Conservation (phyloP, 2,329 filamentous ascomycete species). For the Calonectria hongkongensis region DNA sequence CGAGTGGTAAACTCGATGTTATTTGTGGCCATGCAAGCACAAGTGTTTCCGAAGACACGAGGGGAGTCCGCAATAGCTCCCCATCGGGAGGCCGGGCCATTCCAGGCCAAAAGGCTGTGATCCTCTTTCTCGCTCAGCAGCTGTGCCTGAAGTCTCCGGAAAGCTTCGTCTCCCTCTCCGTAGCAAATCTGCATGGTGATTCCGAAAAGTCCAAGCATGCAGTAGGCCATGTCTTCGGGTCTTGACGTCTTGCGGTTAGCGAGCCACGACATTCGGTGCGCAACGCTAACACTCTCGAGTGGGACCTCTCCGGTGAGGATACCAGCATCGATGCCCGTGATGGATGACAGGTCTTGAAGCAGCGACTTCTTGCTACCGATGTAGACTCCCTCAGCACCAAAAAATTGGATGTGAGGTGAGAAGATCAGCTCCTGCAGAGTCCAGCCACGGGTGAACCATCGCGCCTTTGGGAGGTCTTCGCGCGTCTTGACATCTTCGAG, state of each 20-base stretch:
- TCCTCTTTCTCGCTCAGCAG: slow-evolving; percentile 4
- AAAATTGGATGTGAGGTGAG: slow-evolving; percentile 15
- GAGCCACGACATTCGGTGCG: slow-evolving; percentile 26
- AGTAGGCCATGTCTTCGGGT: slow-evolving; percentile 31
- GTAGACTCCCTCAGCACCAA: slow-evolving; percentile 9
- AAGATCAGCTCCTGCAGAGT: slow-evolving; percentile 20
- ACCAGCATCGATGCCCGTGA: not conserved
- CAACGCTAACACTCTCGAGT: slow-evolving; percentile 5
- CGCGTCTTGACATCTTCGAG: slow-evolving; percentile 14
- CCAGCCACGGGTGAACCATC: slow-evolving; percentile 23
- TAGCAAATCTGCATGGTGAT: slow-evolving; percentile 32
- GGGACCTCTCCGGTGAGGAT: not conserved
- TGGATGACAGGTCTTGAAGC: slow-evolving; percentile 4
- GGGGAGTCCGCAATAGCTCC: slow-evolving; percentile 10
- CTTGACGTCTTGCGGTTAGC: slow-evolving; percentile 21
- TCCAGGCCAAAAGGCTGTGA: slow-evolving; percentile 12
- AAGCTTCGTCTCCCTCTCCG: slow-evolving; percentile 3
- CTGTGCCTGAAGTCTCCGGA: not conserved
- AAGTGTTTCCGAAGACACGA: not conserved
- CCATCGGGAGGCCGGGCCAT: slow-evolving; percentile 6
- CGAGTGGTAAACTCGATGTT: slow-evolving; percentile 1
- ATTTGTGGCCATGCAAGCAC: not conserved
- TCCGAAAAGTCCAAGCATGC: slow-evolving; percentile 30
- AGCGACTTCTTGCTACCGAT: slow-evolving; percentile 24
- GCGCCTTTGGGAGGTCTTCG: not conserved